phyloP scores from a whole-genome alignment of 1,284 basidiomycete genomes.

The Rhodotorula sp. region DNA sequence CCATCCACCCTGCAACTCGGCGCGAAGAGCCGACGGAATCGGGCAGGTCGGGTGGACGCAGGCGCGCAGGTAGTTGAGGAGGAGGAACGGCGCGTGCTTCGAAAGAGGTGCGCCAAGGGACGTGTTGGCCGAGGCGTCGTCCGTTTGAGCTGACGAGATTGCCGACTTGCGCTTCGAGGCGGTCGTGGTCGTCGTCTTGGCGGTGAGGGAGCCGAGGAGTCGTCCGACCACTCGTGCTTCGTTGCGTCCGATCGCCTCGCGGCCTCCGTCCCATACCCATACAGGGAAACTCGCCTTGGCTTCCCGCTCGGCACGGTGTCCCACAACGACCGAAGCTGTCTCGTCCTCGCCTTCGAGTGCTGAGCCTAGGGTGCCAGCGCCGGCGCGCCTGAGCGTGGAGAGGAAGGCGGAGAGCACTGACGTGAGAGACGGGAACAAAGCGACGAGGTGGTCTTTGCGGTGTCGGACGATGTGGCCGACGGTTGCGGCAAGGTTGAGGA shows the following conservation, averaged over 20 bases:
- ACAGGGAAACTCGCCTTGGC: constrained; percentile 33
- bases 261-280: constrained; percentile 37
- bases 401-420: constrained; percentile 26
- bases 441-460: constrained; percentile 40
- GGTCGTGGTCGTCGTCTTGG: constrained; percentile 36
- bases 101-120: constrained; percentile 42
- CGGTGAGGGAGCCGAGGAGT: constrained; percentile 37
- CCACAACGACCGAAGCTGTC: constrained; percentile 1
- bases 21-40: constrained; percentile 34
- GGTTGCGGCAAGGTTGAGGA: constrained; percentile 23
- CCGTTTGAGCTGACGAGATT: not conserved
- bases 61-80: constrained; percentile 40
- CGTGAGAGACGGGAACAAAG: constrained; percentile 39
- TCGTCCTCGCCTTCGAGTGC: constrained; percentile 11
- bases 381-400: constrained; percentile 26
- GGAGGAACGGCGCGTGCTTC: constrained; percentile 45
- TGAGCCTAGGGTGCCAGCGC: constrained; percentile 27
- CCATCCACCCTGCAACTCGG: constrained; percentile 39
- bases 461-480: constrained; percentile 40
- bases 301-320: constrained; percentile 34
- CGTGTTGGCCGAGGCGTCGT: constrained; percentile 4
- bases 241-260: constrained; percentile 12
- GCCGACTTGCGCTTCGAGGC: constrained; percentile 20
- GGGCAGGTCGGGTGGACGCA: constrained; percentile 36
- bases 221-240: constrained; percentile 37